Evolutionary conservation across 2,329 filamentous ascomycete genomes (phyloP).

Genomic region (Scytalidium lignicola): DNA sequence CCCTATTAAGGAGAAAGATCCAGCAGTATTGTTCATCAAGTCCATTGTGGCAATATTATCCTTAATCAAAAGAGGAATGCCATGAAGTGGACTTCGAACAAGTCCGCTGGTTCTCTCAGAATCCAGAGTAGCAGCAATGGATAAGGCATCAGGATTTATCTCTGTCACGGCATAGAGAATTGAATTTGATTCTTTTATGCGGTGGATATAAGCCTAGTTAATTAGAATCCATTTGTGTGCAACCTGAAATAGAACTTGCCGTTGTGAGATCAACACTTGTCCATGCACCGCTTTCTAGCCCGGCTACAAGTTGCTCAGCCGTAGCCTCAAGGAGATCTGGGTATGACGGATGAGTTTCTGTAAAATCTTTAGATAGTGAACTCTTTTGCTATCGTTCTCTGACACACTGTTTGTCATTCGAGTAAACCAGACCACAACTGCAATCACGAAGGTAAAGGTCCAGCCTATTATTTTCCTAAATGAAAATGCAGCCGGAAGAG

Average conservation of each 20-base stretch:
- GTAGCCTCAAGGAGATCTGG: conserved; percentile 44
- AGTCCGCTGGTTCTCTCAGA: conserved; percentile 20
- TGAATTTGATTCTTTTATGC: conserved; percentile 19
- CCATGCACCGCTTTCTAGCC: conserved; percentile 44
- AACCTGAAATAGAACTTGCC: conserved; percentile 41
- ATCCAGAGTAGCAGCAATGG: conserved; percentile 24
- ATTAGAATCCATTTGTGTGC: not conserved
- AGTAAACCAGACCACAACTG: not conserved
- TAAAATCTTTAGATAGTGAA: too few relatives aligned
- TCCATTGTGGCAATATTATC: conserved; percentile 56
- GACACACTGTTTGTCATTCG: not conserved
- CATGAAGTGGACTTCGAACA: conserved; percentile 41
- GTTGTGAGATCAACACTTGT: conserved; percentile 52
- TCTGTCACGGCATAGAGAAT: conserved; percentile 23
- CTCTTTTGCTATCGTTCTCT: too few relatives aligned
- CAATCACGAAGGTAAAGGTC: not conserved
- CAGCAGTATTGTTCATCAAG: conserved; percentile 44
- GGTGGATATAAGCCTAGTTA: conserved; percentile 17
- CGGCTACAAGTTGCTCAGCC: conserved; percentile 43
- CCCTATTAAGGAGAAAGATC: conserved; percentile 18
- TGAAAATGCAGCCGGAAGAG: not conserved
- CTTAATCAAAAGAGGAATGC: conserved; percentile 56
- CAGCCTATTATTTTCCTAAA: not conserved
- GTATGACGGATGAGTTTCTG: conserved; percentile 8
- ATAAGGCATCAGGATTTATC: conserved; percentile 27